These are phyloP conservation scores for Vitis amurensis DNA, from an alignment of 164 flowering plant species.

Conservation along the genomic window DNA sequence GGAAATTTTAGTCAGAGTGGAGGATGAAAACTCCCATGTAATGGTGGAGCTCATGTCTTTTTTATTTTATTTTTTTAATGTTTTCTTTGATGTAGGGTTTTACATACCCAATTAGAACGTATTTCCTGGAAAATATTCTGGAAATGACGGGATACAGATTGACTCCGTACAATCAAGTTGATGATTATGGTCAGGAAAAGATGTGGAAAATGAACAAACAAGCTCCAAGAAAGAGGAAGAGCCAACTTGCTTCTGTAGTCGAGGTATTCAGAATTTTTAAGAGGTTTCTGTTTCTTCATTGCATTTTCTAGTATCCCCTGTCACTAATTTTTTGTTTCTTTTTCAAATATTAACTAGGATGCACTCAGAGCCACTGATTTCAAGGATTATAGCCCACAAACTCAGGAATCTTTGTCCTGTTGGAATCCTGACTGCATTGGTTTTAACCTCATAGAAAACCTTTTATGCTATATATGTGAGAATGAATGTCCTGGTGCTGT, in stretches of 20 bases:
- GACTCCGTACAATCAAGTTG: conserved; percentile 82
- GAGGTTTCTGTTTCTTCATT: neutral
- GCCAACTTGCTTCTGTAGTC: conserved; percentile 85
- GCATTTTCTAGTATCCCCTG: neutral
- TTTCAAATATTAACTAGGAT: conserved; percentile 46
- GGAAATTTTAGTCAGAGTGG: too few relatives aligned
- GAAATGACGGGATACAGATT: conserved; percentile 84
- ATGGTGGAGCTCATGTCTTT: neutral
- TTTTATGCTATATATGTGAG: conserved; percentile 74
- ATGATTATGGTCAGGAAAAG: conserved; percentile 93
- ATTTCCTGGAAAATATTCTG: conserved; percentile 80
- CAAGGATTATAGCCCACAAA: conserved; percentile 50
- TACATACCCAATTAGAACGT: conserved; percentile 78
- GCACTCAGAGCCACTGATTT: conserved; percentile 72
- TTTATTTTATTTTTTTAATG: neutral
- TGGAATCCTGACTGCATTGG: conserved; percentile 97
- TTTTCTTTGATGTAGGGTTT: conserved; percentile 60
- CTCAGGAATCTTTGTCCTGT: conserved; percentile 72
- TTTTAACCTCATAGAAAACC: conserved; percentile 85
- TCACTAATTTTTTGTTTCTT: neutral
- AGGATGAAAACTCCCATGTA: too few relatives aligned
- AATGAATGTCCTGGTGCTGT: conserved; percentile 84
- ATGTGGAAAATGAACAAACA: conserved; percentile 86
- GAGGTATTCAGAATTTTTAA: conserved; percentile 51
- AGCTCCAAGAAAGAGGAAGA: conserved; percentile 81